Conservation (phyloP, 2,329 filamentous ascomycete species). For the Pestalotiopsis sp. region DNA sequence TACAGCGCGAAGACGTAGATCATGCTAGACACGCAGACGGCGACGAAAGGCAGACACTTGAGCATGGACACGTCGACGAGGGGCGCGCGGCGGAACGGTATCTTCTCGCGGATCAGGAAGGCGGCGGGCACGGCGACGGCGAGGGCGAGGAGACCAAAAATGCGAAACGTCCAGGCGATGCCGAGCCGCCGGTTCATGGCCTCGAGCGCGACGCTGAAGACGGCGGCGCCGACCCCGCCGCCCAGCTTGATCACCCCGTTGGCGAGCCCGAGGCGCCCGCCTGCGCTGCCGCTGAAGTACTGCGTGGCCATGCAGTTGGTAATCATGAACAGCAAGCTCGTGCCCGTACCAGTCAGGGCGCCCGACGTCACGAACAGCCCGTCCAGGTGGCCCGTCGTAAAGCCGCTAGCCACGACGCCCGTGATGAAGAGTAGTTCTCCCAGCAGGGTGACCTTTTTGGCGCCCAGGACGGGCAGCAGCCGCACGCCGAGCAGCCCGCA, state of each 20-base stretch:
- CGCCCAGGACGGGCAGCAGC: background rate
- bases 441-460: background rate
- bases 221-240: background rate
- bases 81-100: background rate
- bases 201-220: background rate
- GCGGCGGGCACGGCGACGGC: background rate
- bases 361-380: background rate
- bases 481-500: constrained; percentile 12
- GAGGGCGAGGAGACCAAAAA: background rate
- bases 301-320: background rate
- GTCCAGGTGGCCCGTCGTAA: background rate
- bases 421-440: background rate
- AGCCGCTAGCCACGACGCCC: background rate
- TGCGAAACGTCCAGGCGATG: background rate
- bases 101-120: background rate
- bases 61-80: background rate
- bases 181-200: background rate
- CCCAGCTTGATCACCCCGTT: background rate
- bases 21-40: background rate
- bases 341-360: background rate
- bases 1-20: background rate
- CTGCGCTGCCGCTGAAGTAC: background rate
- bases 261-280: background rate
- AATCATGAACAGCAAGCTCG: background rate
- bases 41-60: background rate